Conservation (phyloP, 371 early-diverging fungal species). For the Mortierella sp. region DNA sequence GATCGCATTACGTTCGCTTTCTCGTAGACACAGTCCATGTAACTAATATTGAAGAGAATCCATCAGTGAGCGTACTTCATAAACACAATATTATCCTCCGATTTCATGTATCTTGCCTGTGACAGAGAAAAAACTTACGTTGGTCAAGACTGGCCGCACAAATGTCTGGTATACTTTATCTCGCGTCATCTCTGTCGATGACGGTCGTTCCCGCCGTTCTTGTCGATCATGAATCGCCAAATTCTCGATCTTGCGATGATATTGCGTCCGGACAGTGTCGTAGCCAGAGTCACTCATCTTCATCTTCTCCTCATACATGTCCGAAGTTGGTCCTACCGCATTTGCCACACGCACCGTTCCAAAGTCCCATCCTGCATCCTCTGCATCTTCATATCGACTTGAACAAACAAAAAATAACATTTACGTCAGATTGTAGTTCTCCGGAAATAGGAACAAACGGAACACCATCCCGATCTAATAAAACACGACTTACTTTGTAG, state of each 20-base stretch:
- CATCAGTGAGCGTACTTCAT: neutral
- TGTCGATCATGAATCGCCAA: conserved; percentile 24
- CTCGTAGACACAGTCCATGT: conserved; percentile 61
- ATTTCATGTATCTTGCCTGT: too few species aligned
- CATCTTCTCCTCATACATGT: conserved; percentile 17
- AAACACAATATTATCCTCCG: neutral
- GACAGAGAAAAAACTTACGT: conserved; percentile 18
- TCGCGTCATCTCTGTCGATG: conserved; percentile 33
- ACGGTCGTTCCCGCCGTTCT: conserved; percentile 25
- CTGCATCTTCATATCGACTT: conserved; percentile 41
- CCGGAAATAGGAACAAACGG: too few species aligned
- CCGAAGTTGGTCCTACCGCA: neutral
- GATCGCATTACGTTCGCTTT: conserved; percentile 65
- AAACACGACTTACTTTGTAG: conserved; percentile 31
- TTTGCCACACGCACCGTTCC: conserved; percentile 63
- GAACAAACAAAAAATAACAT: neutral
- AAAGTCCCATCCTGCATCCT: conserved; percentile 65
- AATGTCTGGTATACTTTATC: conserved; percentile 51
- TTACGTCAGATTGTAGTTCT: too few species aligned
- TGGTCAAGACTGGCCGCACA: conserved; percentile 45
- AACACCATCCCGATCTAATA: too few species aligned
- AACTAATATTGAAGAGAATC: conserved; percentile 14
- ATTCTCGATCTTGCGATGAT: conserved; percentile 25
- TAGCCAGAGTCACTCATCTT: conserved; percentile 43
- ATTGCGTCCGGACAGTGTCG: conserved; percentile 44